Conservation (phyloP, 306 rosid species). For the Pyrus bretschneideri region DNA sequence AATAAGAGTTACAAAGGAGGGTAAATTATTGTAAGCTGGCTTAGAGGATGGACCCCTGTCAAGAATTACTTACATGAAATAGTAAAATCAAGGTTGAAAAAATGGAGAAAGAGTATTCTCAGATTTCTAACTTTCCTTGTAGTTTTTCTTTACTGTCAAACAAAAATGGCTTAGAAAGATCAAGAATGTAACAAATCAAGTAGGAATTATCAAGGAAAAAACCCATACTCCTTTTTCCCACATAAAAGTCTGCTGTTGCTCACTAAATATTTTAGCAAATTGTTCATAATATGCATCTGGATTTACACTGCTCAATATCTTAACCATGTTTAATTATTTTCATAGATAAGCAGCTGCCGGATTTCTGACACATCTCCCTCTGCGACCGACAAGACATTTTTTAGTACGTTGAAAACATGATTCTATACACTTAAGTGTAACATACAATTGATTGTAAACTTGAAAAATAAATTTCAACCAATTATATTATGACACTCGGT, state of each 20-base stretch:
- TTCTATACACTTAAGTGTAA: too few relatives aligned
- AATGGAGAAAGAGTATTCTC: background rate
- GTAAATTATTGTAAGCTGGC: background rate
- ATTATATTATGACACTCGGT: too few relatives aligned
- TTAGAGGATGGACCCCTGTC: too few relatives aligned
- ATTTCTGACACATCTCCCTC: constrained; percentile 29
- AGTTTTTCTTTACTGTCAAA: background rate
- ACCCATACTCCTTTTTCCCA: constrained; percentile 40
- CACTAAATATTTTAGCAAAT: constrained; percentile 33
- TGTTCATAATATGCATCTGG: constrained; percentile 20
- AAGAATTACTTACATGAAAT: background rate
- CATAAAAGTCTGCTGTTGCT: constrained; percentile 7
- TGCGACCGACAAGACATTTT: background rate
- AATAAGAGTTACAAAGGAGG: background rate
- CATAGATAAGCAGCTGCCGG: constrained; percentile 32
- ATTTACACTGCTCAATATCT: constrained; percentile 35
- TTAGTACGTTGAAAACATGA: too few relatives aligned
- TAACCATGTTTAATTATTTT: constrained; percentile 32
- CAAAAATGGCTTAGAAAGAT: background rate
- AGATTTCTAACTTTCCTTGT: background rate
- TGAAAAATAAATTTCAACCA: too few relatives aligned
- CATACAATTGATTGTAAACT: too few relatives aligned
- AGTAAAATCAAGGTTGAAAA: background rate
- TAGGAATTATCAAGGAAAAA: background rate
- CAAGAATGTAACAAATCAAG: background rate